phyloP scores from a whole-genome alignment of 83 land plant species.

The Picea abies region DNA sequence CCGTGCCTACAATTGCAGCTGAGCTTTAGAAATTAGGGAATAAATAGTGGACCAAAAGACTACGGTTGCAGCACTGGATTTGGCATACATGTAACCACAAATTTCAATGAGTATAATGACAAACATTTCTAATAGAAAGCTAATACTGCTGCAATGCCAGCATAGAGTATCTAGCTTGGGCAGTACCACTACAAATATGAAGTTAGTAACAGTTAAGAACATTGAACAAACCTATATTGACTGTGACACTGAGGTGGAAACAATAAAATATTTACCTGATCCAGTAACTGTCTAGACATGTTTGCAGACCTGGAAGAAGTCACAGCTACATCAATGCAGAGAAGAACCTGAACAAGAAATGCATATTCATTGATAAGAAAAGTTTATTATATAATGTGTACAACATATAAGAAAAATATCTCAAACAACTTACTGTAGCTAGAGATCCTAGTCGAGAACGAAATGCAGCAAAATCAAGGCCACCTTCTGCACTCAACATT shows the following conservation, averaged over 20 bases:
- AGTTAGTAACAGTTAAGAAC: too few relatives aligned
- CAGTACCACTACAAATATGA: too few relatives aligned
- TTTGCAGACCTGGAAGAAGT: constrained; percentile 69
- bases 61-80: neutral
- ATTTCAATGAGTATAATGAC: neutral
- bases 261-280: constrained; percentile 59
- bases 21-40: neutral
- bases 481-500: constrained; percentile 44
- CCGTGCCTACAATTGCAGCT: constrained; percentile 62
- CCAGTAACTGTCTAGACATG: constrained; percentile 74
- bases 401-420: neutral
- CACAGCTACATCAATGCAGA: constrained; percentile 90
- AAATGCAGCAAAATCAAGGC: constrained; percentile 61
- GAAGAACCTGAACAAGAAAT: constrained; percentile 69
- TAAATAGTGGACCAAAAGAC: neutral
- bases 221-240: too few relatives aligned
- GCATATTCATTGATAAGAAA: neutral
- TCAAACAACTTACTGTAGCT: constrained; percentile 62
- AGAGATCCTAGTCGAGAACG: constrained; percentile 78
- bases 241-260: neutral
- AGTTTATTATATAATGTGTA: neutral
- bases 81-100: neutral
- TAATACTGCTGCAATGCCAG: too few relatives aligned
- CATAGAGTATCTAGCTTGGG: too few relatives aligned
- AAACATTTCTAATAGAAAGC: too few relatives aligned